A percentile compares a stretch with the other conserved stretches of the same genome.
phyloP scores from a whole-genome alignment of 192 early-diverging fungal species.

The Coemansia sp. region DNA sequence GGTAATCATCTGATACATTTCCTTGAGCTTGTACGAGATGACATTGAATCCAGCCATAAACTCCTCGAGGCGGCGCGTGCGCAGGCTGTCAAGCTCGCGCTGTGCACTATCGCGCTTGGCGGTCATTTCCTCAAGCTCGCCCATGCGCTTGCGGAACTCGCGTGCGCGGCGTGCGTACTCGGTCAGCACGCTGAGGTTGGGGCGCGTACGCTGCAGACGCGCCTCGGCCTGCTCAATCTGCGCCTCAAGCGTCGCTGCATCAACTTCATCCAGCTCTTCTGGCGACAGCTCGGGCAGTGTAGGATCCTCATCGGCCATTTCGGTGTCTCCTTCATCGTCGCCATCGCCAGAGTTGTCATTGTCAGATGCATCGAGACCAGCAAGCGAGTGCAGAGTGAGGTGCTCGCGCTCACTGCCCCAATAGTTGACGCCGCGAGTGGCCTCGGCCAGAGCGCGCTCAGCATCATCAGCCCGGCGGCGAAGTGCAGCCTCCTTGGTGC shows the following conservation, averaged over 20 bases:
- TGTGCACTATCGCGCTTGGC: slow-evolving; percentile 72
- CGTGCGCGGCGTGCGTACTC: slow-evolving; percentile 83
- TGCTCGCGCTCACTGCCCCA: slow-evolving; percentile 61
- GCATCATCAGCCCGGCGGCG: slow-evolving; percentile 67
- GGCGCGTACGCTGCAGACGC: slow-evolving; percentile 55
- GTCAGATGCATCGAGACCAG: slow-evolving; percentile 6
- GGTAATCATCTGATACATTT: slow-evolving; percentile 99
- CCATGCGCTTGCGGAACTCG: slow-evolving; percentile 67
- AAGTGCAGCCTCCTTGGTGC: slow-evolving; percentile 67
- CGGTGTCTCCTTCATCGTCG: slow-evolving; percentile 51
- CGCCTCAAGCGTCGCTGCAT: slow-evolving; percentile 63
- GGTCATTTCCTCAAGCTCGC: slow-evolving; percentile 77
- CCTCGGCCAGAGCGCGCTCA: slow-evolving; percentile 59
- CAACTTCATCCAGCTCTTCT: slow-evolving; percentile 65
- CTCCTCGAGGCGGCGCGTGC: slow-evolving; percentile 78
- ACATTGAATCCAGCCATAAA: slow-evolving; percentile 95
- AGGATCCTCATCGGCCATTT: background rate
- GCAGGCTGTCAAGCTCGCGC: slow-evolving; percentile 69
- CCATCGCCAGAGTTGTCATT: slow-evolving; percentile 31
- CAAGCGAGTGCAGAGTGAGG: slow-evolving; percentile 57
- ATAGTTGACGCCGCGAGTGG: slow-evolving; percentile 50
- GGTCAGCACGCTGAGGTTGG: slow-evolving; percentile 83
- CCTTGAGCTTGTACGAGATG: slow-evolving; percentile 94
- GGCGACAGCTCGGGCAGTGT: slow-evolving; percentile 58
- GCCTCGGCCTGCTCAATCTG: slow-evolving; percentile 75